phyloP scores from a whole-genome alignment of 1,284 basidiomycete species.

The Gomphus sp. region DNA sequence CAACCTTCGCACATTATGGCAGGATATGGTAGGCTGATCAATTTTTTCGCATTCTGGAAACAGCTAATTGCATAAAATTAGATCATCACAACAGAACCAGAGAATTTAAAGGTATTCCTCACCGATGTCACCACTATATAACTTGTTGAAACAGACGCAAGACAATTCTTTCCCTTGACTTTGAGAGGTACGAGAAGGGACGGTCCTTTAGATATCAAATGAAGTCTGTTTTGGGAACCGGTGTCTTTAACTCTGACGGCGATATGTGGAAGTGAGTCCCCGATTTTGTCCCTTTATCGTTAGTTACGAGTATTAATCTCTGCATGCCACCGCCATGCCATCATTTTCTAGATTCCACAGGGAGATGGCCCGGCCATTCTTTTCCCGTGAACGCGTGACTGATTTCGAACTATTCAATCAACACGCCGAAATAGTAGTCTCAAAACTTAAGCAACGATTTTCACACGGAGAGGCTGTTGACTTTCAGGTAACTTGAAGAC shows the following conservation, averaged over 20 bases:
- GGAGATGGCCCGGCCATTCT: conserved; percentile 48
- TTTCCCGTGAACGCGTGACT: conserved; percentile 41
- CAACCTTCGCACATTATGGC: background rate
- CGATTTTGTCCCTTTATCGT: background rate
- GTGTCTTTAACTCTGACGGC: conserved; percentile 55
- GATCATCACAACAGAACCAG: conserved; percentile 26
- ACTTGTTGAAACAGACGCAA: conserved; percentile 13
- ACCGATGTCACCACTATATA: background rate
- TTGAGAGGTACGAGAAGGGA: conserved; percentile 33
- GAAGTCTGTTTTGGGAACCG: conserved; percentile 39
- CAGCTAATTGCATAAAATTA: background rate
- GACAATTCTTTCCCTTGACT: conserved; percentile 33
- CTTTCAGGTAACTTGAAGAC: conserved; percentile 30
- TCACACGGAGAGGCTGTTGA: conserved; percentile 37
- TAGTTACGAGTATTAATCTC: background rate
- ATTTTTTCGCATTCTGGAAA: background rate
- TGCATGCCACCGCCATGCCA: background rate
- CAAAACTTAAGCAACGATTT: conserved; percentile 30
- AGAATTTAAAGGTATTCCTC: conserved; percentile 21
- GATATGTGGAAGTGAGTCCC: conserved; percentile 41
- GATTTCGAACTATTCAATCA: conserved; percentile 47
- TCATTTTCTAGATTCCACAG: conserved; percentile 38
- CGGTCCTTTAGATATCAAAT: conserved; percentile 11
- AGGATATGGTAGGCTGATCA: background rate
- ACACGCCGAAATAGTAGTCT: conserved; percentile 32